Evolutionary conservation across 768 basidiomycete genomes (phyloP).

Genomic region (Megacollybia marginata): DNA sequence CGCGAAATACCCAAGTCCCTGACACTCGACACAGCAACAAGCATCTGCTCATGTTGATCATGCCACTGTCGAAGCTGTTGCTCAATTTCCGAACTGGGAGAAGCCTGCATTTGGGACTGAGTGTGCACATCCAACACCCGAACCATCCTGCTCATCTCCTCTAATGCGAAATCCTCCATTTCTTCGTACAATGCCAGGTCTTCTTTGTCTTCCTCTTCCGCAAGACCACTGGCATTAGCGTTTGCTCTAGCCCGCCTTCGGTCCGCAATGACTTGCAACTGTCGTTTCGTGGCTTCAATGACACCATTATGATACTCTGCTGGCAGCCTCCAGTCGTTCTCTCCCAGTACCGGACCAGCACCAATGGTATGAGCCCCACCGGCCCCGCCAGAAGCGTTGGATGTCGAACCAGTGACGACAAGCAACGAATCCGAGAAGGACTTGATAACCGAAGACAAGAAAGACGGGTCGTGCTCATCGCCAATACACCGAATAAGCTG

Average conservation of each 20-base stretch:
- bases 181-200: conserved; percentile 71
- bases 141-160: conserved; percentile 70
- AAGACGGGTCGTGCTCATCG: conserved; percentile 67
- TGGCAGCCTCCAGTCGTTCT: conserved; percentile 24
- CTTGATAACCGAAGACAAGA: conserved; percentile 71
- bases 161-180: conserved; percentile 76
- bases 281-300: conserved; percentile 64
- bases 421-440: conserved; percentile 56
- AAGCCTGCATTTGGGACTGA: conserved; percentile 14
- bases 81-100: conserved; percentile 10
- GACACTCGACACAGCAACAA: conserved; percentile 67
- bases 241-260: conserved; percentile 48
- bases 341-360: no score
- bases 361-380: no score
- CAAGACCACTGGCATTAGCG: conserved; percentile 12
- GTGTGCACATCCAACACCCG: conserved; percentile 33
- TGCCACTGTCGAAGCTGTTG: no score
- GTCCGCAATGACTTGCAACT: conserved; percentile 64
- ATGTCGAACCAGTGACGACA: conserved; percentile 46
- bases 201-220: conserved; percentile 51
- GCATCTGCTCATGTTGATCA: conserved; percentile 32
- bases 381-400: conserved; percentile 5
- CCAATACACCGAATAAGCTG: conserved; percentile 58
- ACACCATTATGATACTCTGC: conserved; percentile 46
- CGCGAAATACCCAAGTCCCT: conserved; percentile 55